Evolutionary conservation across 805 yeast genomes (phyloP).

Genomic region (Suhomyces sp.): DNA sequence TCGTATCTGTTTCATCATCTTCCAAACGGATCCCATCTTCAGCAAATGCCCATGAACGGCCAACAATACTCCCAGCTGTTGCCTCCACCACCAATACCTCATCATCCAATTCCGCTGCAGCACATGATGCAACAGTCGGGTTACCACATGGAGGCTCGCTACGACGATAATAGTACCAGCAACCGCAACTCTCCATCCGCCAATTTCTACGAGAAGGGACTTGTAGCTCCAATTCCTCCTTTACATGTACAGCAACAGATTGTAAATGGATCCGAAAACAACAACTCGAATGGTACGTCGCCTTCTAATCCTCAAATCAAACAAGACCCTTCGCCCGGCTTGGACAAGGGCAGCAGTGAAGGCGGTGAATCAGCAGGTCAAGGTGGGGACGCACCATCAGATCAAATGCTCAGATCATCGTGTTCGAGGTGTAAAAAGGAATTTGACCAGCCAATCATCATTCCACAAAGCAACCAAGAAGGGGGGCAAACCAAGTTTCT

Average conservation of each 20-base stretch:
- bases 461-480: constrained; percentile 22
- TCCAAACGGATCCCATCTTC: constrained; percentile 18
- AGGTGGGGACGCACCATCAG: constrained; percentile 1
- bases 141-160: constrained; percentile 12
- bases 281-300: constrained; percentile 1
- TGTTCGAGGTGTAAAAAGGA: constrained; percentile 63
- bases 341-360: constrained; percentile 1
- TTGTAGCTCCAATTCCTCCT: constrained; percentile 39
- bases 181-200: constrained; percentile 1
- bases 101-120: constrained; percentile 1
- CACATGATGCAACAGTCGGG: constrained; percentile 6
- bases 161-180: constrained; percentile 7
- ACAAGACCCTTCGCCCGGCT: constrained; percentile 9
- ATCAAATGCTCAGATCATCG: constrained; percentile 15
- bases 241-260: constrained; percentile 42
- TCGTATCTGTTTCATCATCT: constrained; percentile 9
- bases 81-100: constrained; percentile 8
- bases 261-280: constrained; percentile 15
- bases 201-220: constrained; percentile 13
- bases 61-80: constrained; percentile 6
- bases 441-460: constrained; percentile 44
- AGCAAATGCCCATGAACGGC: constrained; percentile 10
- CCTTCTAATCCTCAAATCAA: not conserved
- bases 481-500: constrained; percentile 25
- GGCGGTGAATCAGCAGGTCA: not conserved